Base-by-base conservation (phyloP, 2,329 filamentous ascomycete species). In the Penicillium brevicompactum region DNA sequence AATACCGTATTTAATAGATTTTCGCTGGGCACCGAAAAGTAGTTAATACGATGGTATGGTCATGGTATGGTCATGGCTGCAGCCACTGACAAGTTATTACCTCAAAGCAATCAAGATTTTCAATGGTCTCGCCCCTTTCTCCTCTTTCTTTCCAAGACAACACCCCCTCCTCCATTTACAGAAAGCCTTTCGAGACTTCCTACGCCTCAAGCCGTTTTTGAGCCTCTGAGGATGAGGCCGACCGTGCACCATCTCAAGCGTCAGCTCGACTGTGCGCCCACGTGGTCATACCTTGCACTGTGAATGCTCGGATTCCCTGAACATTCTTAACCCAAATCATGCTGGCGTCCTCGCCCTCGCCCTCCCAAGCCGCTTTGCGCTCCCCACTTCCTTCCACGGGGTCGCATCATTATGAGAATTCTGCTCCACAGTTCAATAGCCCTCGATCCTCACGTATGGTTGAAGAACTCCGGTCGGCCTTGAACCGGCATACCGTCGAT, bases 331-430 rank as follows among this genome's bases (percentile, higher is more conserved):
- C 40, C 24, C 30, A 60, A 59, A 53, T 51, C 51, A 75, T 76
- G 72, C 70, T 76, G 65, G 67, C 72, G 57, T 76, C 75, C 27
- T 76, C 74, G 56, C 72, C 75, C 41, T 76, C 74, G 52, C 72
- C 74, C 24, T 69, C 70, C 22, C 71, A 73, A 57, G 67, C 70
- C 55, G 68, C 72, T 49, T 64, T 76, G 59, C 73, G 71, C 58
- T 66, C 60, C 47, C 62, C 62, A 53, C 60, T 57, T 40, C 51
- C 60, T 53, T 58, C 63, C 32, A 59, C 62, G 49, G 60, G 51
- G 18, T 46, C 61, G 47, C 54, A 58, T 57, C 69, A 71, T 58
- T 68, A 72, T 68, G 70, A 72, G 48, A 62, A 66, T 62, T 58
- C 58, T 57, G 62, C 63, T 61, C 64, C 67, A 54, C 65, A 67